Evolutionary conservation across 148 eudicot genomes (phyloP).

Genomic region (Chenopodium formosanum): DNA sequence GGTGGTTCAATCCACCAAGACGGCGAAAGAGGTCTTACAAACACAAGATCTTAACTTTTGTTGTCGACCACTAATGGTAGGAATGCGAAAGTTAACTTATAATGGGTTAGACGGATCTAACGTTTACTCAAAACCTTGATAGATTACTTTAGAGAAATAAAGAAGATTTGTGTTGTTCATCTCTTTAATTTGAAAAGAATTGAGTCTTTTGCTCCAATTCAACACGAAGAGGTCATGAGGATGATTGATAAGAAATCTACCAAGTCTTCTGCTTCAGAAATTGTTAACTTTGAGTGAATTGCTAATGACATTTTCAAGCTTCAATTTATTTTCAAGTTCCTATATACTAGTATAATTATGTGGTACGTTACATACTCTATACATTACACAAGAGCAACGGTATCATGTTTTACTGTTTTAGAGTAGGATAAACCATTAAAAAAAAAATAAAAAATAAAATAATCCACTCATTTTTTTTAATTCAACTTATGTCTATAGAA

Average conservation of each 20-base stretch:
- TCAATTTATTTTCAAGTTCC: not conserved
- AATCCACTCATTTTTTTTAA: too few species aligned
- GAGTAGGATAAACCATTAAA: too few species aligned
- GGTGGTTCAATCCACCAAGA: conserved; percentile 23
- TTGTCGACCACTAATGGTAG: conserved; percentile 18
- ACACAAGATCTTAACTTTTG: conserved; percentile 32
- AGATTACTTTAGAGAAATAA: not conserved
- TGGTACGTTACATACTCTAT: too few species aligned
- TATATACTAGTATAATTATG: too few species aligned
- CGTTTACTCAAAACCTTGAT: not conserved
- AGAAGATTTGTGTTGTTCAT: conserved; percentile 14
- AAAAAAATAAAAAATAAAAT: too few species aligned
- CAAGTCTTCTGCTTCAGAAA: not conserved
- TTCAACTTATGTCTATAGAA: too few species aligned
- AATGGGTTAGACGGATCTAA: not conserved
- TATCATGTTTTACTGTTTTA: too few species aligned
- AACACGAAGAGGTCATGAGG: not conserved
- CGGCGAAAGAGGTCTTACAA: conserved; percentile 26
- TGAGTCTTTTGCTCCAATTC: not conserved
- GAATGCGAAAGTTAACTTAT: conserved; percentile 18
- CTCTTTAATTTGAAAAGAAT: not conserved
- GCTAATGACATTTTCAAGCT: not conserved
- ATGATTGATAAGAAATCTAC: not conserved
- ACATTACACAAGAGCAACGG: too few species aligned
- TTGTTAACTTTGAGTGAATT: not conserved